A percentile compares a stretch with the other conserved stretches of the same genome.
Evolutionary conservation across 768 basidiomycete species (phyloP).

Genomic region (Phaffia australis): DNA sequence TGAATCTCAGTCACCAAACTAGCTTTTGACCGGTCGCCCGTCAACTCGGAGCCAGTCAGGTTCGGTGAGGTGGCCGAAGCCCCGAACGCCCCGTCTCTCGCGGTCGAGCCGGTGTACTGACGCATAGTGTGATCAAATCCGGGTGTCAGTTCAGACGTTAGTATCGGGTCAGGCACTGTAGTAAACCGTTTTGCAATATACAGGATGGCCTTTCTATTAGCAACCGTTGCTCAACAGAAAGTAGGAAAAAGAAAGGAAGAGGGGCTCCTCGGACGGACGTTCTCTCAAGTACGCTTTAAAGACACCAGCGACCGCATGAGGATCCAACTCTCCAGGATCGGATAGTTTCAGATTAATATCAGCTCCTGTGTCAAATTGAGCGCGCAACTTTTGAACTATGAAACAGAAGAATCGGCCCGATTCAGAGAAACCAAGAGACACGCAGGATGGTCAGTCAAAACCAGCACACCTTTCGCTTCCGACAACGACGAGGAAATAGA

Average conservation of each 20-base stretch:
- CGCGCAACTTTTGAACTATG: conserved; percentile 13
- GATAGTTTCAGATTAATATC: conserved; percentile 74
- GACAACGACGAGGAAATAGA: background rate
- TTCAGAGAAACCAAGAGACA: conserved; percentile 66
- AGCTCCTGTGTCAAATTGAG: conserved; percentile 47
- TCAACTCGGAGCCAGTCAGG: conserved; percentile 15
- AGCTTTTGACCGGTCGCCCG: conserved; percentile 28
- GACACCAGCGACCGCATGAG: conserved; percentile 82
- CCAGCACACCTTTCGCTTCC: too few species aligned
- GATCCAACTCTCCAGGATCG: conserved; percentile 77
- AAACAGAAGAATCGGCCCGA: conserved; percentile 26
- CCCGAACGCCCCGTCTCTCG: conserved; percentile 30
- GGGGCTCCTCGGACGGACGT: conserved; percentile 48
- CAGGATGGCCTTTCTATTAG: too few species aligned
- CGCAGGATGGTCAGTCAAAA: conserved; percentile 49
- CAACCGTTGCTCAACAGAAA: conserved; percentile 7
- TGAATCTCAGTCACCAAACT: conserved; percentile 48
- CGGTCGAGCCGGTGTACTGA: conserved; percentile 44
- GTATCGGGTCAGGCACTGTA: conserved; percentile 72
- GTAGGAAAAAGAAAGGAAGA: background rate
- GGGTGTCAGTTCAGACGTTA: conserved; percentile 60
- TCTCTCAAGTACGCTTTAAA: conserved; percentile 90
- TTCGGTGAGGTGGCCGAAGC: conserved; percentile 25
- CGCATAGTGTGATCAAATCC: conserved; percentile 68
- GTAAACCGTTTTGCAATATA: conserved; percentile 16